A percentile compares a stretch with the other conserved stretches of the same genome.
These are phyloP conservation scores for Lipomyces yamadae DNA, from an alignment of 805 yeast species.

Conservation along the genomic window DNA sequence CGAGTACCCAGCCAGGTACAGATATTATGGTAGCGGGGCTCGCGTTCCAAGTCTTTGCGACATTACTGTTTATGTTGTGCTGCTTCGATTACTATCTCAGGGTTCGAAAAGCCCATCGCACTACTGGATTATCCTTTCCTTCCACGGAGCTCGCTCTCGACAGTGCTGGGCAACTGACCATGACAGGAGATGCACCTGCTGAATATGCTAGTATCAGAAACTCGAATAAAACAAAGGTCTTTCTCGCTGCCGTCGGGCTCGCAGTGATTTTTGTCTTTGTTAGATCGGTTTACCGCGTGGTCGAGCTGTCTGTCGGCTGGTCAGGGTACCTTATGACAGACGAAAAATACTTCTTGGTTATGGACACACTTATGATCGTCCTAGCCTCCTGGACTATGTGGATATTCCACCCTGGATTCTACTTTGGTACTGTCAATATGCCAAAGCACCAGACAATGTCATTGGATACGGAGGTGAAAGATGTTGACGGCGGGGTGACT, in stretches of 20 bases:
- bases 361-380: conserved; percentile 62
- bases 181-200: conserved; percentile 8
- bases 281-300: conserved; percentile 71
- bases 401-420: conserved; percentile 24
- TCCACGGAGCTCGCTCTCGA: background rate
- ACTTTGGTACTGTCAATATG: conserved; percentile 25
- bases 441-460: background rate
- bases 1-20: conserved; percentile 54
- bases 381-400: conserved; percentile 43
- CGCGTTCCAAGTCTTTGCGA: conserved; percentile 73
- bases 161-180: background rate
- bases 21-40: conserved; percentile 78
- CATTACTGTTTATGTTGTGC: conserved; percentile 58
- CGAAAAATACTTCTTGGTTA: conserved; percentile 58
- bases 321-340: conserved; percentile 60
- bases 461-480: background rate
- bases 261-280: conserved; percentile 54
- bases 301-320: conserved; percentile 71
- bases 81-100: conserved; percentile 16
- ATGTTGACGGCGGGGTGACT: background rate
- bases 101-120: background rate
- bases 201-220: conserved; percentile 22
- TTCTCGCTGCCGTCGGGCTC: conserved; percentile 8
- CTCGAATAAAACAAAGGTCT: conserved; percentile 5
- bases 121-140: background rate